These are phyloP conservation scores for Penicillium sp. DNA, from an alignment of 2,329 filamentous ascomycete genomes.

Conservation along the genomic window DNA sequence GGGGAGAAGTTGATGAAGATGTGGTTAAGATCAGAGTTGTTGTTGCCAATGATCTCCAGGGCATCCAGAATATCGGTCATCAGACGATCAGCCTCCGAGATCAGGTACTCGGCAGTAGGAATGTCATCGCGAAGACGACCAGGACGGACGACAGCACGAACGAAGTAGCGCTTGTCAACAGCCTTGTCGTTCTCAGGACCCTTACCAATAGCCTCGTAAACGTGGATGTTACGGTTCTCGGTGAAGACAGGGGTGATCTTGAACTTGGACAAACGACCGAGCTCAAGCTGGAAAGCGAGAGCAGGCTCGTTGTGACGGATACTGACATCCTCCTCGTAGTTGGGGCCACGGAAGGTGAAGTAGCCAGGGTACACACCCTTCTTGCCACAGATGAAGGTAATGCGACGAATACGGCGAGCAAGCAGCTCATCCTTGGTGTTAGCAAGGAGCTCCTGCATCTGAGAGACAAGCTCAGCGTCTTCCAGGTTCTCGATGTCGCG, in stretches of 20 bases:
- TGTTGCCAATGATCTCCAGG: conserved; percentile 97
- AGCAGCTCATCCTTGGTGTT: conserved; percentile 83
- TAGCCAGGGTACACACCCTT: conserved; percentile 95
- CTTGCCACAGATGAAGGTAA: conserved; percentile 95
- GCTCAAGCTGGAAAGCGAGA: conserved; percentile 96
- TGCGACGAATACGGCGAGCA: conserved; percentile 76
- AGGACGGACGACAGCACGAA: conserved; percentile 89
- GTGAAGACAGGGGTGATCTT: conserved; percentile 98
- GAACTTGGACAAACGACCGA: conserved; percentile 92
- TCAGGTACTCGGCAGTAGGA: conserved; percentile 96
- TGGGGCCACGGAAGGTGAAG: conserved; percentile 95
- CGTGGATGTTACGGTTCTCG: conserved; percentile 98
- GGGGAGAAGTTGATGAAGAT: conserved; percentile 99
- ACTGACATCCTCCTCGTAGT: conserved; percentile 86
- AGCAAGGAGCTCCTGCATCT: conserved; percentile 73
- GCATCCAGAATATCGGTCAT: conserved; percentile 98
- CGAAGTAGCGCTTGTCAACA: conserved; percentile 87
- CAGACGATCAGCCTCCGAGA: conserved; percentile 92
- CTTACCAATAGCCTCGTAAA: conserved; percentile 96
- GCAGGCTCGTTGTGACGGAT: conserved; percentile 97
- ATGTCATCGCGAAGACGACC: conserved; percentile 96
- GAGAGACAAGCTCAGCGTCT: conserved; percentile 75
- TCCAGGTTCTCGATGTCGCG: conserved; percentile 81
- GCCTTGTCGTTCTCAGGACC: conserved; percentile 79
- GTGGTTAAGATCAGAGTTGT: conserved; percentile 98